Base-by-base conservation (phyloP, 257 asterid genomes). In the Nemophila menziesii region DNA sequence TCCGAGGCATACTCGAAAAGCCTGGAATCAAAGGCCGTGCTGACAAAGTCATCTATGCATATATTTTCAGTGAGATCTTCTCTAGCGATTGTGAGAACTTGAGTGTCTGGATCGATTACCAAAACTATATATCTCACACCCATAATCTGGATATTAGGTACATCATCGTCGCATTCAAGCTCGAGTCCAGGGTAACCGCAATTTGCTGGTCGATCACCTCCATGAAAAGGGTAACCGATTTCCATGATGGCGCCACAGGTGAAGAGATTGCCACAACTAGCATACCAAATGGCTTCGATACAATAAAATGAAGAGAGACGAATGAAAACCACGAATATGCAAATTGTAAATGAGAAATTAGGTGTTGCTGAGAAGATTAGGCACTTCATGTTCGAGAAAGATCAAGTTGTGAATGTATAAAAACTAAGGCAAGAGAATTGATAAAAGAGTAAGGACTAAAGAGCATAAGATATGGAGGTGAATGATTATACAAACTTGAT, bases 171-270 rank as follows among this genome's bases (percentile, higher is more conserved):
- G 3, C 46, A 41, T 8, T 41, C 46, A 8, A 41, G 46, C 24
- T 41, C 46, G 26, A 41, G 22, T 18, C 46, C 46, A 41, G 46
- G 46, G 46, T 19, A 41, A 41, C 46, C 46, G 24, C 46, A 41
- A 4, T 41, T 24, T 17, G 0, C 15, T 5, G 46, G 46, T 11
- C 46, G 46, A 41, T 19, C 23, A 1, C 24, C 46, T 2, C 46
- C 46, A 2, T 41, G 20, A 16, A 41, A 41, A 3, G 46, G 46
- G 26, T 41, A 41, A 41, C 20, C 46, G 2, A 41, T 8, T 13
- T 14, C 46, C 10, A 24, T 41, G 46, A 41, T 20, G 4, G 24
- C 3, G 24, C 46, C 46, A 19, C 46, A 41, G 13, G 14, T 41
- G 46, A 18, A 41, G 16, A 19, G 8, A 41, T 18, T 18, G 8